phyloP scores from a whole-genome alignment of 2,329 filamentous ascomycete genomes.

The Fusarium praegraminearum region DNA sequence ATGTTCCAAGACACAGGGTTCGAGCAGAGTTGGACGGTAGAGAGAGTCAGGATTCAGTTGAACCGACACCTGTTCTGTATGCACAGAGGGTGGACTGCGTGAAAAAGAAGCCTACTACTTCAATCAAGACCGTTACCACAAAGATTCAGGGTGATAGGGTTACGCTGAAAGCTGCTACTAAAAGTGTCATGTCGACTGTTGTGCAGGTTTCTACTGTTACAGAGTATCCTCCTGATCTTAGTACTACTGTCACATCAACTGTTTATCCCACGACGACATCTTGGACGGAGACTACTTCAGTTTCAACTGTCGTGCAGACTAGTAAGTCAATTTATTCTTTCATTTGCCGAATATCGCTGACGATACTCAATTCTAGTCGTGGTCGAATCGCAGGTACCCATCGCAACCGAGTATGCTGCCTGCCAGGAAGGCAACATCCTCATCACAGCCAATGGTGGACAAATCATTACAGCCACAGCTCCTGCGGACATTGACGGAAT shows the following conservation, averaged over 20 bases:
- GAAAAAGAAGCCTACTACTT: background rate
- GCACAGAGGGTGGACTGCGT: conserved; percentile 7
- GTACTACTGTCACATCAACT: background rate
- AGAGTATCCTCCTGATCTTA: background rate
- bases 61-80: background rate
- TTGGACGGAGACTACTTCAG: background rate
- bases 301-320: background rate
- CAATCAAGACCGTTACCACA: background rate
- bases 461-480: background rate
- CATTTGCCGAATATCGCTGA: background rate
- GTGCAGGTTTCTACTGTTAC: background rate
- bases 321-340: background rate
- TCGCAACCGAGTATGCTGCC: background rate
- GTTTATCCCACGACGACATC: background rate
- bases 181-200: background rate
- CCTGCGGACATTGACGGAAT: background rate
- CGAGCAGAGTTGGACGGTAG: background rate
- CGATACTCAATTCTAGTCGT: background rate
- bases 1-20: background rate
- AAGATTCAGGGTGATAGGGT: background rate
- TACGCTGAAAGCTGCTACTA: background rate
- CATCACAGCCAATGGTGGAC: background rate
- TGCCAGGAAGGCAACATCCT: background rate
- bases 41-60: background rate
- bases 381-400: background rate